phyloP scores from a whole-genome alignment of 169 alveolate species.

The Eimeria brunetti region DNA sequence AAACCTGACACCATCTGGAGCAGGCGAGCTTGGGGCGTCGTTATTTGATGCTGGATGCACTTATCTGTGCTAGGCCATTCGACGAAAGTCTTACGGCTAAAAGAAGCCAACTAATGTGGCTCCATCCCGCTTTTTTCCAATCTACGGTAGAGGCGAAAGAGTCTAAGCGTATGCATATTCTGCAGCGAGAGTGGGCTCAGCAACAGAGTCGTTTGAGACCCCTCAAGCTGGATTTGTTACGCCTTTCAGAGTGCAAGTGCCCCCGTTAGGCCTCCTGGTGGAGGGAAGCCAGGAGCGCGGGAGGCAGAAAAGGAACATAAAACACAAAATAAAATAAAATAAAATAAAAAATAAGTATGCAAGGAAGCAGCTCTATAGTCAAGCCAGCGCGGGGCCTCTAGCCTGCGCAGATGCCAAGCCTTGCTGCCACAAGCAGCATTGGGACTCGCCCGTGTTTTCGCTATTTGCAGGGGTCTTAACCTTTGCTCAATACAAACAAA shows the following conservation, averaged over 20 bases:
- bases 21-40: conserved; percentile 8
- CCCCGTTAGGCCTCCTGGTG: background rate
- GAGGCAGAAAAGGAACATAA: too few relatives aligned
- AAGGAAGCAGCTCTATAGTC: background rate
- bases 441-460: background rate
- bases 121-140: background rate
- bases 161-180: background rate
- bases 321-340: too few relatives aligned
- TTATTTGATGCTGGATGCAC: conserved; percentile 17
- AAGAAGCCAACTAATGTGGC: background rate
- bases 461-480: background rate
- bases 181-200: background rate
- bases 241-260: background rate
- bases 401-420: background rate
- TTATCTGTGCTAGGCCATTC: background rate
- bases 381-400: background rate
- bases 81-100: background rate
- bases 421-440: background rate
- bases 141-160: background rate
- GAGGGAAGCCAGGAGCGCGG: background rate
- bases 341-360: background rate
- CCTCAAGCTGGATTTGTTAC: background rate
- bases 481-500: too few relatives aligned
- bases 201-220: background rate
- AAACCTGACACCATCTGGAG: background rate